These are phyloP conservation scores for Bipolaris cookei DNA, from an alignment of 2,329 filamentous ascomycete species.

Conservation along the genomic window DNA sequence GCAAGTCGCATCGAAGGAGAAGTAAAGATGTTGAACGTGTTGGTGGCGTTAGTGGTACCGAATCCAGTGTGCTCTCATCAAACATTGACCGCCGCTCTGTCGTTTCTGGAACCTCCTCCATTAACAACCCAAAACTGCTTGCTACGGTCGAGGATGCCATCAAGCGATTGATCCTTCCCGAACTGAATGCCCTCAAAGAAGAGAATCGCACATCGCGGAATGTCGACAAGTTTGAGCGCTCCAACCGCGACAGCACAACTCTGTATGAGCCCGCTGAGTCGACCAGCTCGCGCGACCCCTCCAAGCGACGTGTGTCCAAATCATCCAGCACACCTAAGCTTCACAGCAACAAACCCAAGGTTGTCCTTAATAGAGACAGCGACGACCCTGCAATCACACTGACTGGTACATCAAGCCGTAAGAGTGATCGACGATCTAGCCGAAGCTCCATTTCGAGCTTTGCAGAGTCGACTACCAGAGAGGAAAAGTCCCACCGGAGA, in stretches of 20 bases:
- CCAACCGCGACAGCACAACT: constrained; percentile 49
- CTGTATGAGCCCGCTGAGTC: constrained; percentile 65
- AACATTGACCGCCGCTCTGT: constrained; percentile 63
- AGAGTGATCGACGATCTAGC: constrained; percentile 60
- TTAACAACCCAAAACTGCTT: constrained; percentile 89
- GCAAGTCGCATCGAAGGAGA: constrained; percentile 47
- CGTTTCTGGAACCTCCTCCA: constrained; percentile 65
- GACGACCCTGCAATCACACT: constrained; percentile 65
- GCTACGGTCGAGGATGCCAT: constrained; percentile 95
- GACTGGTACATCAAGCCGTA: constrained; percentile 61
- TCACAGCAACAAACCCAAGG: constrained; percentile 61
- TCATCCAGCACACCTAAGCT: constrained; percentile 67
- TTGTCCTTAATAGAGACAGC: constrained; percentile 64
- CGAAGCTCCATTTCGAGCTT: constrained; percentile 56
- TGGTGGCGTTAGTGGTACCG: constrained; percentile 59
- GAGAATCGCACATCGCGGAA: constrained; percentile 81
- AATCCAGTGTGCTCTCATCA: constrained; percentile 68
- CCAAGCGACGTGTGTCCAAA: constrained; percentile 63
- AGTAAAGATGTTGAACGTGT: constrained; percentile 57
- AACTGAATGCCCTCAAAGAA: constrained; percentile 88
- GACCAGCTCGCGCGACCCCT: constrained; percentile 55
- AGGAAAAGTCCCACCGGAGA: constrained; percentile 53
- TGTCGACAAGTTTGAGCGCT: constrained; percentile 70
- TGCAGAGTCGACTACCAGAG: constrained; percentile 50
- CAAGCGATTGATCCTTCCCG: constrained; percentile 84